phyloP scores from a whole-genome alignment of 169 alveolate species.

The Cryptosporidium xiaoi region DNA sequence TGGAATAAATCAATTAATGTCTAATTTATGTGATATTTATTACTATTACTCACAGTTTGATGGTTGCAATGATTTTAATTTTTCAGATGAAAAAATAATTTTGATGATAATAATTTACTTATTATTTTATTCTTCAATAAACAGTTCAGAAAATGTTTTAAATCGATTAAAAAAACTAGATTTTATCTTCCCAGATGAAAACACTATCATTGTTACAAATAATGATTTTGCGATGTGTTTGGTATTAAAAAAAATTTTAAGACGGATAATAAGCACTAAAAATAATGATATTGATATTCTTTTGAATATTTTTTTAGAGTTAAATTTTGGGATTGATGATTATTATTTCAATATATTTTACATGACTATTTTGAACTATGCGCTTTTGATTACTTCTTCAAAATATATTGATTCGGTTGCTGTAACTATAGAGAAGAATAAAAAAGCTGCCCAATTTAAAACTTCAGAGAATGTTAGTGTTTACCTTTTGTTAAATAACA shows the following conservation, averaged over 20 bases:
- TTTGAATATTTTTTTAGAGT: neutral
- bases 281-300: neutral
- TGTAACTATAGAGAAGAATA: neutral
- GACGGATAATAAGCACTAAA: neutral
- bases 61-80: neutral
- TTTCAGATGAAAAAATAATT: neutral
- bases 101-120: slow-evolving; percentile 4
- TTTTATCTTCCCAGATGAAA: neutral
- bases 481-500: too few relatives aligned
- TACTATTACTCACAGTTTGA: too few relatives aligned
- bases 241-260: neutral
- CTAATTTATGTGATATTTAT: too few relatives aligned
- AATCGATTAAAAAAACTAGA: too few relatives aligned
- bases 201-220: neutral
- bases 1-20: too few relatives aligned
- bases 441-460: neutral
- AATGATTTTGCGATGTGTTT: neutral
- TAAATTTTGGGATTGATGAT: neutral
- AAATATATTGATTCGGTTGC: slow-evolving; percentile 38
- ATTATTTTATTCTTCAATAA: neutral
- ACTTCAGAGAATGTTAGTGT: neutral
- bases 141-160: neutral
- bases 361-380: neutral
- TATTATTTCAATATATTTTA: slow-evolving; percentile 19
- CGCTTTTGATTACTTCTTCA: slow-evolving; percentile 5